Evolutionary conservation across 1,284 basidiomycete species (phyloP).

Genomic region (Cutaneotrichosporon mucoides): DNA sequence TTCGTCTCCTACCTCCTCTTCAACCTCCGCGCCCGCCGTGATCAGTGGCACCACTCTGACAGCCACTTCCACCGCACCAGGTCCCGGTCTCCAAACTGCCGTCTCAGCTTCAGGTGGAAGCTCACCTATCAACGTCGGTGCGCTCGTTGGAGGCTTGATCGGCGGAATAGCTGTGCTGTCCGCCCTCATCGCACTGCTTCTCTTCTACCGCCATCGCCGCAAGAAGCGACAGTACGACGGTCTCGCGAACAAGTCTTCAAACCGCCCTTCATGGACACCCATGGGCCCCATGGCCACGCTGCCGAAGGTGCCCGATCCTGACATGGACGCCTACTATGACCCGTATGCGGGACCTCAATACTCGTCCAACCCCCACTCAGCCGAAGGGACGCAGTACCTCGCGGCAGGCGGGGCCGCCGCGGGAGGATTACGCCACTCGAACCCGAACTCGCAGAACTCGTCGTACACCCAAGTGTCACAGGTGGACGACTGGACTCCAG

Average conservation of each 20-base stretch:
- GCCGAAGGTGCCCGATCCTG: background rate
- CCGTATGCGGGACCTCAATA: background rate
- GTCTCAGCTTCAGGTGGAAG: background rate
- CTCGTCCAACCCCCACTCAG: background rate
- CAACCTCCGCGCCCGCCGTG: too few relatives aligned
- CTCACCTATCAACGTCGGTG: background rate
- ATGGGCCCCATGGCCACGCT: background rate
- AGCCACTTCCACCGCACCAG: background rate
- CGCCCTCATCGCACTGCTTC: background rate
- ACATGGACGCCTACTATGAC: background rate
- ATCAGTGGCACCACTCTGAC: background rate
- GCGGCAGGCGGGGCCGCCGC: too few relatives aligned
- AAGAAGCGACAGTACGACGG: background rate
- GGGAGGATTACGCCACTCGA: too few relatives aligned
- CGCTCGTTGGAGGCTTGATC: background rate
- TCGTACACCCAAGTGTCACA: background rate
- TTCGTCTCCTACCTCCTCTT: too few relatives aligned
- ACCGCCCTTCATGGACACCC: background rate
- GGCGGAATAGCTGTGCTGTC: background rate
- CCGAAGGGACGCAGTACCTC: background rate
- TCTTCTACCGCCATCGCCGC: background rate
- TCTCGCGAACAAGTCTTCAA: background rate
- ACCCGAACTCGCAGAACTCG: slow-evolving; percentile 1
- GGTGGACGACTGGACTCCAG: background rate
- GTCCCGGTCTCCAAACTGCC: background rate